phyloP scores from a whole-genome alignment of 2,329 filamentous ascomycete species.

The Botryosphaeria agaves region DNA sequence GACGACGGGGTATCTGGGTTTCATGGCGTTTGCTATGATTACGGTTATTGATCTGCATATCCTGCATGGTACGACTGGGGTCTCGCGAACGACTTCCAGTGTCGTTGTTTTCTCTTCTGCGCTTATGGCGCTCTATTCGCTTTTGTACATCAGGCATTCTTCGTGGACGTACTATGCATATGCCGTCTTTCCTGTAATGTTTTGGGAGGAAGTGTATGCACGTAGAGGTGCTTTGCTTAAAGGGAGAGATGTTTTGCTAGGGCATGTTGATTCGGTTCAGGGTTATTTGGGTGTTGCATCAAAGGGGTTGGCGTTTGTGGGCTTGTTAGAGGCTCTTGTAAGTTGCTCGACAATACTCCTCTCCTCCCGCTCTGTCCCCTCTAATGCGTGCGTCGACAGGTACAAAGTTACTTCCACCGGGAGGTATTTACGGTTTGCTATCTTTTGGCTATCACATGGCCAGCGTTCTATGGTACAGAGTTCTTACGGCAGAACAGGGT shows the following conservation, averaged over 20 bases:
- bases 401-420: constrained; percentile 79
- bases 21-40: constrained; percentile 84
- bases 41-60: constrained; percentile 82
- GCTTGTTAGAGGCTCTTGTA: constrained; percentile 57
- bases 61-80: constrained; percentile 48
- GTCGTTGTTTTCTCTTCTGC: constrained; percentile 55
- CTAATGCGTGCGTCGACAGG: constrained; percentile 30
- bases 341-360: constrained; percentile 8
- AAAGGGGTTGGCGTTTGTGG: constrained; percentile 51
- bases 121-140: constrained; percentile 58
- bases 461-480: constrained; percentile 49
- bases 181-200: constrained; percentile 77
- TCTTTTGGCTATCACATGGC: constrained; percentile 61
- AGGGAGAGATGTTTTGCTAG: constrained; percentile 52
- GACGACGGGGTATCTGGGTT: constrained; percentile 80
- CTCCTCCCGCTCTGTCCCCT: constrained; percentile 1
- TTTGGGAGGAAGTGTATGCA: constrained; percentile 92
- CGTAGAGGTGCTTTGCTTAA: constrained; percentile 50
- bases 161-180: constrained; percentile 79
- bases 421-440: constrained; percentile 76
- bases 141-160: constrained; percentile 64
- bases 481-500: constrained; percentile 52
- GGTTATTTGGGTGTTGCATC: constrained; percentile 42
- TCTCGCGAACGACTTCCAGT: constrained; percentile 43
- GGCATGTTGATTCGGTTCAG: constrained; percentile 43